Base-by-base conservation (phyloP, 208 protist genomes). In the Vickermania ingenoplastis region DNA sequence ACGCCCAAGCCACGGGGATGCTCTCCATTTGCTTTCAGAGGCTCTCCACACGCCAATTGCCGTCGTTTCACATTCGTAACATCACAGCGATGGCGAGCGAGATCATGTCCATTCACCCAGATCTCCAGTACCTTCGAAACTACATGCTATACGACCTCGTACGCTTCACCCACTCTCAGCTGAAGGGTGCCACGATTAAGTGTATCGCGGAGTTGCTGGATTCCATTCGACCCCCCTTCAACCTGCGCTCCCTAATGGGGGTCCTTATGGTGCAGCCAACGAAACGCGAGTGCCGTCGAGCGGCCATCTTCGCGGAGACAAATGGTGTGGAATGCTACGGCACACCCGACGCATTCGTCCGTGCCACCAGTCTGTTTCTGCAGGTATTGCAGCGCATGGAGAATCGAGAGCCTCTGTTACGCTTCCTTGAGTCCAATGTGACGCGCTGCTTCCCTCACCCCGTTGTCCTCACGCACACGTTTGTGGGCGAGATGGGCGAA, bases 111-210 rank as follows among this genome's bases (percentile, higher is more conserved):
- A 41, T 58, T 24, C 65, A 82, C 53, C 51, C 69, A 22, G 21
- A n/a, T 5, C 41, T 79, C 4, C 73, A 69, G 25, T 24, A 41
- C 13, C 73, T 86, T 41, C 73, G 81, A 28, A 50, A 87, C 56
- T 76, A 77, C 22, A 45, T 94, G 24, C 77, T 94, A 3, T 91
- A 94, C 65, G 80, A 75, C 22, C 66, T 94, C 26, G 66, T 50
- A 2, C 66, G 73, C 57, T 41, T 80, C 30, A 86, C 77, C 57
- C 71, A 69, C 2, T 54, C 71, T 7, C 61, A 69, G 27, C 58
- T 62, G 21, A 45, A 57, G 26, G 41, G 23, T n/a, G 65, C 69
- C 31, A 49, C 63, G 14, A 27, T 51, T n/a, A 61, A 45, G 36
- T 45, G 36, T 45, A 45, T 45, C 17, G 36, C 17, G 36, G 36